Conservation (phyloP, 805 yeast species). For the Clavispora asparagi region DNA sequence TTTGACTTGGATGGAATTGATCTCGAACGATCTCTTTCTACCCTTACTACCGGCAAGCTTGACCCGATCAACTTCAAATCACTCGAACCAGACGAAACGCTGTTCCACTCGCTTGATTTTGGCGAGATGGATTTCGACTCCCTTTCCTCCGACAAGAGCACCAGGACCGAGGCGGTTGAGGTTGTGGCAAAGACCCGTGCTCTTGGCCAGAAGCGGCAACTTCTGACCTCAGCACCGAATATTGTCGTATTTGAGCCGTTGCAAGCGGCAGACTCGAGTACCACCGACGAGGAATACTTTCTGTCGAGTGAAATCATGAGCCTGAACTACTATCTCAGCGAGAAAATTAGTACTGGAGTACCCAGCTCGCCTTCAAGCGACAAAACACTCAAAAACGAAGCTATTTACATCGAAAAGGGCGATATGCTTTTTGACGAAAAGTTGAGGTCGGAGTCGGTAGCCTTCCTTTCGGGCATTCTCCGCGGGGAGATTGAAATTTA, state of each 20-base stretch:
- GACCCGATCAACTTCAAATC: not conserved
- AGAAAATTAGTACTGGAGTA: not conserved
- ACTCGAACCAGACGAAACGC: not conserved
- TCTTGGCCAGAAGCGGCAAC: not conserved
- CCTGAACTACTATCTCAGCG: not conserved
- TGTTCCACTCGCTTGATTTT: not conserved
- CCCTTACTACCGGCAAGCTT: not conserved
- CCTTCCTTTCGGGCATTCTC: constrained; percentile 27
- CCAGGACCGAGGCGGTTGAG: not conserved
- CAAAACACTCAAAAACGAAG: constrained; percentile 11
- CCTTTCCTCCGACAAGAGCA: not conserved
- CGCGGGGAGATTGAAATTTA: constrained; percentile 18
- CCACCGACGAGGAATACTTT: constrained; percentile 30
- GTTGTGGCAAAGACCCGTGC: not conserved
- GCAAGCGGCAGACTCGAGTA: constrained; percentile 5
- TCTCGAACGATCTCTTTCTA: not conserved
- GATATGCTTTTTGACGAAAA: not conserved
- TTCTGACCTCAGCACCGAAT: not conserved
- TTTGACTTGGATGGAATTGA: constrained; percentile 16
- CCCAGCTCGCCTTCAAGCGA: constrained; percentile 12
- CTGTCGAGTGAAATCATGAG: constrained; percentile 10
- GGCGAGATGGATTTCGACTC: not conserved
- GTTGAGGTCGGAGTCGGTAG: constrained; percentile 23
- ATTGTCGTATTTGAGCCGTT: not conserved
- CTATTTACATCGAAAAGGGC: not conserved